Evolutionary conservation across 2,329 filamentous ascomycete species (phyloP), one percentile per base, ranked within the genome.

Genomic region (Diaporthe caulivora): DNA sequence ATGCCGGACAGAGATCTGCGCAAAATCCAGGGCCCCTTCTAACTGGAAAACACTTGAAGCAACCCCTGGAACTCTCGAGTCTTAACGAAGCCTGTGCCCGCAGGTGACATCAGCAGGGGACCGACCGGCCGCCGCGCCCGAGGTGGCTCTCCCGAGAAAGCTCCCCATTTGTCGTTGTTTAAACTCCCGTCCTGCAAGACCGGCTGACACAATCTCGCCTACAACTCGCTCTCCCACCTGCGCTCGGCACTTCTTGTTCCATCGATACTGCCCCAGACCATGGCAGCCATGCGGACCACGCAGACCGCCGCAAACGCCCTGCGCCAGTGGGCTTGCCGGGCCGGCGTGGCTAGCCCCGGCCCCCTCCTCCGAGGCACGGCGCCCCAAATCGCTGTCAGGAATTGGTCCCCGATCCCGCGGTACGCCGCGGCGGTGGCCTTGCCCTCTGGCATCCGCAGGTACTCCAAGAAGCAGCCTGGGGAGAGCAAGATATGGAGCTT

Each of bases 401-500:
- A 13, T 44, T 31, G 26, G 29, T 21, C 60, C 18, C 51, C 29
- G n/a, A n/a, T 15, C 37, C 51, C 67, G 8, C 9, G 31, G 34
- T 1, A 24, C 29, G 54, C 40, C 8, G 37, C 15, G 15, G 55
- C 18, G 15, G 55, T 62, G 13, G 49, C 51, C 11, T 40, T 42
- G 18, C 24, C 53, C 55, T n/a, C 60, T n/a, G 42, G 31, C 29
- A 44, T 42, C 29, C 47, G 57, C 57, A 37, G 69, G 47, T 84
- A 81, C 75, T 83, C 81, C 44, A 49, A 58, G 44, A 34, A 71
- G 8, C 76, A 78, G 72, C 65, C 74, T 5, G 60, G 72, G 4
- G 77, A 78, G 75, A 84, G 78, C 77, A 87, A 84, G 77, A 79
- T 84, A 13, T 90, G 87, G 83, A 80, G 77, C 10, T 90, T 89